phyloP scores from a whole-genome alignment of 371 early-diverging fungal species.

The Smittium mucronatum region DNA sequence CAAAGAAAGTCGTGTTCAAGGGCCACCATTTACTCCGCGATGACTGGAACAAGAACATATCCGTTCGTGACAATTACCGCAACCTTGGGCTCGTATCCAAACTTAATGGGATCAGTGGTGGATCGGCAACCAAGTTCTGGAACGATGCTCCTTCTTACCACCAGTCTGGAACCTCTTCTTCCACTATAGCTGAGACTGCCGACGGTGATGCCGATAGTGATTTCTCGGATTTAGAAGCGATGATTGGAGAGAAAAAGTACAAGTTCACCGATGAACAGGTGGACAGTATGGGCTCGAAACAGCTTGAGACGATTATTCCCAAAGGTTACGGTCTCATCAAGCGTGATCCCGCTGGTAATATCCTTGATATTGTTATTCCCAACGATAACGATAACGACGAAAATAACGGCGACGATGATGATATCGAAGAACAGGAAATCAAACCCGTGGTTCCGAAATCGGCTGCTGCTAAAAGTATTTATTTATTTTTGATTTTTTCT shows the following conservation, averaged over 20 bases:
- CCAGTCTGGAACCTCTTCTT: not conserved
- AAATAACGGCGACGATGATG: constrained; percentile 20
- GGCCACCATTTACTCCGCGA: constrained; percentile 30
- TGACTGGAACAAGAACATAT: constrained; percentile 25
- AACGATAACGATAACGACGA: constrained; percentile 22
- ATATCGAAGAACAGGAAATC: constrained; percentile 34
- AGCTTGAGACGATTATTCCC: constrained; percentile 34
- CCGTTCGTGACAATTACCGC: constrained; percentile 30
- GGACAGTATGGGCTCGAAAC: constrained; percentile 38
- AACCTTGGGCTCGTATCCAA: constrained; percentile 56
- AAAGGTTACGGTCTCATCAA: constrained; percentile 66
- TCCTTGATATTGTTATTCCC: constrained; percentile 49
- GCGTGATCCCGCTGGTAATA: constrained; percentile 70
- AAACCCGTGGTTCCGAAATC: constrained; percentile 20
- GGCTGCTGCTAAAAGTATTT: constrained; percentile 11
- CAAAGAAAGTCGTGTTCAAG: constrained; percentile 22
- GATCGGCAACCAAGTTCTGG: constrained; percentile 24
- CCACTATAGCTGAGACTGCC: constrained; percentile 12
- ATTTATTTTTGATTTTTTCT: not conserved
- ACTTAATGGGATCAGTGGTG: constrained; percentile 68
- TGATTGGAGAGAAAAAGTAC: constrained; percentile 16
- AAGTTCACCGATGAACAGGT: constrained; percentile 28
- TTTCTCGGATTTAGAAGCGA: constrained; percentile 19
- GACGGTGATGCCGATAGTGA: constrained; percentile 11
- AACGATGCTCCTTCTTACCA: constrained; percentile 3